A percentile compares a stretch with the other conserved stretches of the same genome.
Evolutionary conservation across 371 early-diverging fungal species (phyloP).

Genomic region (Mucor saturninus): DNA sequence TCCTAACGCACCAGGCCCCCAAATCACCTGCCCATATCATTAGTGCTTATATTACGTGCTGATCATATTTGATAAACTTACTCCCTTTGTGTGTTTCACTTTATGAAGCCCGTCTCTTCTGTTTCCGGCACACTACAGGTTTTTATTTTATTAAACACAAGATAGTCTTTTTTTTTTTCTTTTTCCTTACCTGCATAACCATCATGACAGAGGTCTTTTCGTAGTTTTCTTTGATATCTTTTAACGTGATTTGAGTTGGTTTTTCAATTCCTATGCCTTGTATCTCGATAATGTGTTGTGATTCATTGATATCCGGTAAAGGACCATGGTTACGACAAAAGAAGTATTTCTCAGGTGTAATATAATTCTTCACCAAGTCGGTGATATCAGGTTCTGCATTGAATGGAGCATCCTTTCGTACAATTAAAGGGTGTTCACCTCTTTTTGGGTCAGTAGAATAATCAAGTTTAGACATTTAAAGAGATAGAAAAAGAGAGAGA

Average conservation of each 20-base stretch:
- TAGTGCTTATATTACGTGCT: not conserved
- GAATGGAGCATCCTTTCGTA: constrained; percentile 58
- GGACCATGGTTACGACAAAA: constrained; percentile 87
- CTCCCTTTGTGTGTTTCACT: constrained; percentile 78
- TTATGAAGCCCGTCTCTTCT: constrained; percentile 82
- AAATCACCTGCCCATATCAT: constrained; percentile 53
- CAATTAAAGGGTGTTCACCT: constrained; percentile 24
- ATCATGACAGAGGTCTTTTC: constrained; percentile 40
- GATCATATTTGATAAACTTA: constrained; percentile 9
- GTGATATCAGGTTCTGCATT: constrained; percentile 61
- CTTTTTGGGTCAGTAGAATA: constrained; percentile 41
- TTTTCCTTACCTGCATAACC: constrained; percentile 50
- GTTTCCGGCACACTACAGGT: constrained; percentile 60
- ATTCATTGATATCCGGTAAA: constrained; percentile 71
- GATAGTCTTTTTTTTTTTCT: no score
- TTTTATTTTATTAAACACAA: not conserved
- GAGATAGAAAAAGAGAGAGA: constrained; percentile 2
- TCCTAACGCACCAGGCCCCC: constrained; percentile 82
- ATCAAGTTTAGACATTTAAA: constrained; percentile 24
- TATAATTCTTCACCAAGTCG: constrained; percentile 54
- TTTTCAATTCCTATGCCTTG: constrained; percentile 29
- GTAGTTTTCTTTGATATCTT: constrained; percentile 50
- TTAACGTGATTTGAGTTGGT: constrained; percentile 32
- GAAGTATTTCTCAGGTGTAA: constrained; percentile 59
- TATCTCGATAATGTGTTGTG: constrained; percentile 46